A percentile compares a stretch with the other conserved stretches of the same genome.
These are phyloP conservation scores for Hericium alpestre DNA, from an alignment of 768 basidiomycete genomes.

Conservation along the genomic window DNA sequence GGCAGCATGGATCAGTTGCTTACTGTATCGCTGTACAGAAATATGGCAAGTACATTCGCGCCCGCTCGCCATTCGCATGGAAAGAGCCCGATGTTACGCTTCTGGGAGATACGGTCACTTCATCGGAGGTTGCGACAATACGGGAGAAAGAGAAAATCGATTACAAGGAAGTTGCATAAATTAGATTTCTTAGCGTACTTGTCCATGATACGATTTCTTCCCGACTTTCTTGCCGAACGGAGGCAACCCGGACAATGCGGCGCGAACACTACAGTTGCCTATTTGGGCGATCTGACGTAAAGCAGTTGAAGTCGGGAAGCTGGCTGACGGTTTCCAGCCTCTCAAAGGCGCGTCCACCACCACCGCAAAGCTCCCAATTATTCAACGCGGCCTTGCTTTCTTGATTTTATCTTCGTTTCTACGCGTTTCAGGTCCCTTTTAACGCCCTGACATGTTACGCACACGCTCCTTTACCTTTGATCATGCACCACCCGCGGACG, in stretches of 20 bases:
- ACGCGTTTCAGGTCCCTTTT: neutral
- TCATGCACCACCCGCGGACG: conserved; percentile 3
- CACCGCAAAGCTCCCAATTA: neutral
- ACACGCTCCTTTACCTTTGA: conserved; percentile 17
- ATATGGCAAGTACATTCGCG: conserved; percentile 39
- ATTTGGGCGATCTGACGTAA: neutral
- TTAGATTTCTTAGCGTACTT: too few relatives aligned
- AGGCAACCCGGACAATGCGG: too few relatives aligned
- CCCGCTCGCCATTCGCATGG: conserved; percentile 34
- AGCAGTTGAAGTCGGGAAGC: neutral
- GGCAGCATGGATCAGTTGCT: neutral
- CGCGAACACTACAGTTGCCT: too few relatives aligned
- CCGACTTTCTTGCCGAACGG: too few relatives aligned
- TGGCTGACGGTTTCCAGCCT: neutral
- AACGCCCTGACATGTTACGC: conserved; percentile 15
- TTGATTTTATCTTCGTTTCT: neutral
- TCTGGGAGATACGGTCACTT: neutral
- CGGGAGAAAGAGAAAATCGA: neutral
- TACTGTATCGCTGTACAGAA: conserved; percentile 24
- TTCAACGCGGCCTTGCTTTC: neutral
- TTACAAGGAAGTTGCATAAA: too few relatives aligned
- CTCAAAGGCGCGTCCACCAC: neutral
- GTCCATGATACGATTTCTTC: too few relatives aligned
- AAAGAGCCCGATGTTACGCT: conserved; percentile 22
- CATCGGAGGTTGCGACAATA: neutral